Evolutionary conservation across 208 protist species (phyloP), one percentile per base, ranked within the genome.

Genomic region (Leishmania aethiopica): DNA sequence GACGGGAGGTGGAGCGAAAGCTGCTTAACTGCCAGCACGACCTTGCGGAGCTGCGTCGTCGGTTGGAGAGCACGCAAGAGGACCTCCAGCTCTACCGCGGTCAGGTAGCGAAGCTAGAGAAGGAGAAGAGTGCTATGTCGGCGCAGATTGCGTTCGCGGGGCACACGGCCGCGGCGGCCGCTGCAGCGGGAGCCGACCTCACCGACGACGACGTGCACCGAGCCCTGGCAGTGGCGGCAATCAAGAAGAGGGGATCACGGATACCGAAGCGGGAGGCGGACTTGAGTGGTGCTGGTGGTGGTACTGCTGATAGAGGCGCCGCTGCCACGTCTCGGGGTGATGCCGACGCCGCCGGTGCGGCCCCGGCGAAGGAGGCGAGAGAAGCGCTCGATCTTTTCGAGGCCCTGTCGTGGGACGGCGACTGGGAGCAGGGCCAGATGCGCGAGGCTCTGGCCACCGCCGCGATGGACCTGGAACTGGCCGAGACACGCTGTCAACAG

Each of bases 391-490:
- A 93, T 74, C 80, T 96, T 22, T 96, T 90, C 81, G 93, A 96
- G 35, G 87, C 88, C 1, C 86, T 96, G 19, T 53, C 84, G 11
- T 97, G 94, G 93, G 92, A 97, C 79, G 91, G 89, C 1, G 74
- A 84, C 37, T 96, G 93, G 93, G 95, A 97, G 87, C 81, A 83
- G 71, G 86, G 86, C 17, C 84, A 96, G 78, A 69, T 97, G 82
- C 93, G 93, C 11, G 95, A 97, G 88, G 90, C 91, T 2, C 80
- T 97, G n/a, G 83, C 93, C 37, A 90, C 91, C 2, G 92, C 95
- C 8, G 91, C 89, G n/a, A 88, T 96, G 45, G 95, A 97, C 71
- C 86, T 96, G 75, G 93, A 96, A 78, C 85, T 96, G n/a, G 91
- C 95, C 4, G 83, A 95, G 57, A 89, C 89, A n/a, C 95, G 92